Evolutionary conservation across 257 asterid genomes (phyloP).

Genomic region (Coffea eugenioides): DNA sequence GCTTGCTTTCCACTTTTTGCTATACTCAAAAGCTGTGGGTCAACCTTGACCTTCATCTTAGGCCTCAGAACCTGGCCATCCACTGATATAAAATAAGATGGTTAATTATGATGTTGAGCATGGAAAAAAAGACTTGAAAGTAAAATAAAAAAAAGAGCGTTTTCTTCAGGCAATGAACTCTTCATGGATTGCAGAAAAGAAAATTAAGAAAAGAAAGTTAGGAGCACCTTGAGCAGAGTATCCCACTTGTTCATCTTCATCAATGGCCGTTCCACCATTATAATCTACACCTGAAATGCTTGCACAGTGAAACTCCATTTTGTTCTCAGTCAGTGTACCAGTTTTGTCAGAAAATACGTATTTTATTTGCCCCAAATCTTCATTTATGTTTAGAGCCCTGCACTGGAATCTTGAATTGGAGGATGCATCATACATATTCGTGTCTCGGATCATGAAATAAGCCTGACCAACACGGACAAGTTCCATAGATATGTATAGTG

Average conservation of each 20-base stretch:
- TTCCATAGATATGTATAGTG: conserved; percentile 95
- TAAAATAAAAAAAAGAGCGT: not conserved
- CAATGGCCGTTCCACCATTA: conserved; percentile 33
- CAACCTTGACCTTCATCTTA: conserved; percentile 71
- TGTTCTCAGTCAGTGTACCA: conserved; percentile 96
- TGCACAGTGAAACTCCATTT: conserved; percentile 97
- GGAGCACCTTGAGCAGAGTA: conserved; percentile 61
- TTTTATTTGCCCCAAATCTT: conserved; percentile 96
- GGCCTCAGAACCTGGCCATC: conserved; percentile 69
- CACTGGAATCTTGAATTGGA: conserved; percentile 91
- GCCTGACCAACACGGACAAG: conserved; percentile 99
- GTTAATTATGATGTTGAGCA: conserved; percentile 11
- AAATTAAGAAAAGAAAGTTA: conserved; percentile 3
- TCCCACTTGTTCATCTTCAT: conserved; percentile 43
- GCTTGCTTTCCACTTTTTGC: conserved; percentile 44
- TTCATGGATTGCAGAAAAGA: not conserved
- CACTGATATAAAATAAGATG: conserved; percentile 43
- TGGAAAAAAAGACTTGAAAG: conserved; percentile 7
- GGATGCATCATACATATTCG: conserved; percentile 59
- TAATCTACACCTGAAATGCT: conserved; percentile 80
- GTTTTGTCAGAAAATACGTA: conserved; percentile 98
- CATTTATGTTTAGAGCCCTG: conserved; percentile 94
- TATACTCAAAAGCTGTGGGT: conserved; percentile 59
- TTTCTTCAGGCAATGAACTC: not conserved
- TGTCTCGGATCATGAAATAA: conserved; percentile 82